These are phyloP conservation scores for Globisporangium okanoganense DNA, from an alignment of 352 stramenopile genomes.

Conservation along the genomic window DNA sequence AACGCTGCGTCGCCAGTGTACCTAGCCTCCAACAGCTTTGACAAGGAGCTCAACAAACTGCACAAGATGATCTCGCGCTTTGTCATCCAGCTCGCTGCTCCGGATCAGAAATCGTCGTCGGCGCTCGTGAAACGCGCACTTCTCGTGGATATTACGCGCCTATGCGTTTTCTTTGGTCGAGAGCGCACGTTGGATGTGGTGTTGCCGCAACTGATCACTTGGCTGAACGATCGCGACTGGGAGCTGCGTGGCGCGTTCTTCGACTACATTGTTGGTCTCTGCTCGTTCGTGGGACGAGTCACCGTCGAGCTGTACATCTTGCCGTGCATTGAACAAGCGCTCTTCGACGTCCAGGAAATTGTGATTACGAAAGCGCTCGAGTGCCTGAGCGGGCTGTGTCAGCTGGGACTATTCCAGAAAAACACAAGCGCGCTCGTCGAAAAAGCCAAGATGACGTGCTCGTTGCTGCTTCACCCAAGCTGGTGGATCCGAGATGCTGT, in stretches of 20 bases:
- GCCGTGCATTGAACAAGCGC: slow-evolving; percentile 95
- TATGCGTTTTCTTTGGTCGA: slow-evolving; percentile 97
- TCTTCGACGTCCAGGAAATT: slow-evolving; percentile 96
- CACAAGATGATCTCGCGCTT: slow-evolving; percentile 94
- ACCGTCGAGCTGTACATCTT: slow-evolving; percentile 96
- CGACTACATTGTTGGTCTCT: slow-evolving; percentile 92
- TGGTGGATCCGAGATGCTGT: slow-evolving; percentile 88
- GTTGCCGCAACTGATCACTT: slow-evolving; percentile 95
- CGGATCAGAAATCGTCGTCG: slow-evolving; percentile 86
- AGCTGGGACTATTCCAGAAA: slow-evolving; percentile 90
- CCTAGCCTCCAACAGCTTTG: slow-evolving; percentile 86
- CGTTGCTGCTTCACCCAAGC: slow-evolving; percentile 84
- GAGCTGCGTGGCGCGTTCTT: slow-evolving; percentile 89
- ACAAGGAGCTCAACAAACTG: slow-evolving; percentile 89
- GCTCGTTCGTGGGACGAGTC: slow-evolving; percentile 91
- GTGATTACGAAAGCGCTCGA: slow-evolving; percentile 93
- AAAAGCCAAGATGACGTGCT: slow-evolving; percentile 80
- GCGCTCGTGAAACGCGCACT: slow-evolving; percentile 93
- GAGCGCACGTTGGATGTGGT: slow-evolving; percentile 95
- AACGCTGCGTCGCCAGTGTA: slow-evolving; percentile 28
- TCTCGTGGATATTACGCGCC: slow-evolving; percentile 91
- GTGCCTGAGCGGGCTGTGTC: slow-evolving; percentile 89
- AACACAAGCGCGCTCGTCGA: slow-evolving; percentile 76
- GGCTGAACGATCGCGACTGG: slow-evolving; percentile 96
- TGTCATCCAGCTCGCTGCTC: slow-evolving; percentile 92